Evolutionary conservation across 768 basidiomycete species (phyloP).

Genomic region (Russula griseocarnosa): DNA sequence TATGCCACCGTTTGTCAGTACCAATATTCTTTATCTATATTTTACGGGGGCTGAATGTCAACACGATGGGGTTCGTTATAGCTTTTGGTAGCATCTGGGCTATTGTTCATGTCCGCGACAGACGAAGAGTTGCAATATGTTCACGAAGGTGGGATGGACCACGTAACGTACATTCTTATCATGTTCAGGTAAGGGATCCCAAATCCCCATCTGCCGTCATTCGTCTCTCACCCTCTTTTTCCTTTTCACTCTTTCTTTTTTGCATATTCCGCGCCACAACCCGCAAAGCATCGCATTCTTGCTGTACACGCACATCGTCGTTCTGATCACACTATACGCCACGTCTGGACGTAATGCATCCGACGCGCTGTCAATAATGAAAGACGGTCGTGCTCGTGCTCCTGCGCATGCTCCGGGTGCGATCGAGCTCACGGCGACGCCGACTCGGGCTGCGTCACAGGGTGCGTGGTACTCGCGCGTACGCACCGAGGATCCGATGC

Average conservation of each 20-base stretch:
- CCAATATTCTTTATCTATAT: too few species aligned
- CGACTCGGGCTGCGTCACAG: constrained; percentile 39
- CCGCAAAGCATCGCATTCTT: constrained; percentile 62
- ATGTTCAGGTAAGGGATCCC: constrained; percentile 59
- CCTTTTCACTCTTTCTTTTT: constrained; percentile 18
- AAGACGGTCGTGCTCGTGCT: not conserved
- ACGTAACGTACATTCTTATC: constrained; percentile 84
- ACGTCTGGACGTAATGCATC: constrained; percentile 57
- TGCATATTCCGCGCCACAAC: not conserved
- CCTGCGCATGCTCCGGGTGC: constrained; percentile 31
- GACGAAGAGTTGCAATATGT: constrained; percentile 82
- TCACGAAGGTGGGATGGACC: constrained; percentile 75
- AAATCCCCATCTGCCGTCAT: not conserved
- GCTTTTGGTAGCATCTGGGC: constrained; percentile 33
- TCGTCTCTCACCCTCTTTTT: not conserved
- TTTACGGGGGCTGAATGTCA: constrained; percentile 43
- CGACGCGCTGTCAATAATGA: constrained; percentile 20
- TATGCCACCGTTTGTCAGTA: constrained; percentile 81
- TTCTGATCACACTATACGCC: constrained; percentile 65
- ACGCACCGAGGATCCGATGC: constrained; percentile 39
- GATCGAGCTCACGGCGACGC: constrained; percentile 43
- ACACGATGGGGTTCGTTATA: constrained; percentile 45
- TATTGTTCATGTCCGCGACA: constrained; percentile 90
- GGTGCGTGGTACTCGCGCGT: constrained; percentile 60
- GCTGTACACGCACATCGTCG: constrained; percentile 67